Base-by-base conservation (phyloP, 192 early-diverging fungal genomes). In the Funneliformis mosseae region DNA sequence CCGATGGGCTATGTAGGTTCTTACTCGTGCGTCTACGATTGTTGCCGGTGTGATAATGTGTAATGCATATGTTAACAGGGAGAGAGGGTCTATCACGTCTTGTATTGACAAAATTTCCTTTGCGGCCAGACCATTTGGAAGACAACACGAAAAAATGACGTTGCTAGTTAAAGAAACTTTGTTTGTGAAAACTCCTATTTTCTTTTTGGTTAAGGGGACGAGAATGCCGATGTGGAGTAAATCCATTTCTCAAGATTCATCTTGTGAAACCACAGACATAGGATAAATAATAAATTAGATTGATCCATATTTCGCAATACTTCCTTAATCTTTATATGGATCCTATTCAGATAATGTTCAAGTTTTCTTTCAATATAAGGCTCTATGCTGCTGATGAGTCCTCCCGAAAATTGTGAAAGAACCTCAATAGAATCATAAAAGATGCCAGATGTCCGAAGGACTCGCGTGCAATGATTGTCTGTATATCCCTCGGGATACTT, bases 161-260 rank as follows among this genome's bases (percentile, higher is more conserved):
- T 39, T 10, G 38, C 79, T 80, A 14, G 79, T 76, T n/a, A 80
- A 80, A 25, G 33, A 80, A 21, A 27, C 21, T 80, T 42, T 71
- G 69, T 1, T 74, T 46, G 18, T 80, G 4, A 39, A 11, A 42
- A 10, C 23, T 25, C n/a, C 25, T 63, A 3, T 21, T 14, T 71
- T 71, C 23, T 71, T 43, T 43, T 39, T 71, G 4, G 9, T n/a
- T 28, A 71, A 5, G 4, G 45, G 23, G 3, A 76, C 45, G 0
- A 76, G 74, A 33, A 60, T 76, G 23, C 74, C 59, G 25, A 75
- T 55, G 21, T 76, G 59, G 4, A 76, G 59, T 28, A 76, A 60
- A 50, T 76, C 50, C 25, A 28, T 21, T 55, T 27, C 27, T n/a
- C 59, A 76, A 60, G n/a, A 55, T 16, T 76, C 74, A 55, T 59